Conservation (phyloP, 2,329 filamentous ascomycete genomes). For the Mycogone perniciosa region DNA sequence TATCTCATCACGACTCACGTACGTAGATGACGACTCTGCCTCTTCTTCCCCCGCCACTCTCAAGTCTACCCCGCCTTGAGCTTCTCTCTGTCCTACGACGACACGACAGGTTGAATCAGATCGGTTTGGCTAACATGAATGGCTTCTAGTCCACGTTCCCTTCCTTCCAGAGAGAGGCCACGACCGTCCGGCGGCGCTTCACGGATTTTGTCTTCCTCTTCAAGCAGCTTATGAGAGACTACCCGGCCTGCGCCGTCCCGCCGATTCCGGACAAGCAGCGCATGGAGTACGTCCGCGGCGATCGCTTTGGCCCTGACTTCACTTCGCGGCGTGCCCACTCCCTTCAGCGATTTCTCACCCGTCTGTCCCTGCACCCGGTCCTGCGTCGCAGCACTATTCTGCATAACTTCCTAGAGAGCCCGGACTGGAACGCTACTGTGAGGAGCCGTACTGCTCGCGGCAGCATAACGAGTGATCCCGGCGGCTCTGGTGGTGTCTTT, state of each 20-base stretch:
- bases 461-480: constrained; percentile 43
- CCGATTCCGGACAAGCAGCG: constrained; percentile 97
- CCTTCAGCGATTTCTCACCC: constrained; percentile 81
- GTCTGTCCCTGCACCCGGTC: constrained; percentile 80
- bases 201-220: constrained; percentile 97
- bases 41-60: not conserved
- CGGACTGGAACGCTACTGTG: constrained; percentile 97
- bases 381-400: constrained; percentile 77
- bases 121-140: not conserved
- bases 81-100: not conserved
- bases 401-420: constrained; percentile 83
- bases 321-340: constrained; percentile 83
- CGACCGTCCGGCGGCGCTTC: constrained; percentile 80
- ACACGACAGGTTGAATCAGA: not conserved
- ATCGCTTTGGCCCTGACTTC: constrained; percentile 91
- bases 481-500: constrained; percentile 64
- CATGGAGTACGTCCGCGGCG: constrained; percentile 96
- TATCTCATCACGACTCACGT: constrained; percentile 91
- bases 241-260: constrained; percentile 84
- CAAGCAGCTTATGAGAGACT: constrained; percentile 82
- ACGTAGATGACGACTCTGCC: constrained; percentile 18
- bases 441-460: constrained; percentile 64
- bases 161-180: constrained; percentile 77
- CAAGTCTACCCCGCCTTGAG: not conserved
- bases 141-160: constrained; percentile 75